Percentiles rank a stretch among this genome's conserved stretches.
phyloP scores from a whole-genome alignment of 1,139 yeast species.

The Suhomyces coccinellae region DNA sequence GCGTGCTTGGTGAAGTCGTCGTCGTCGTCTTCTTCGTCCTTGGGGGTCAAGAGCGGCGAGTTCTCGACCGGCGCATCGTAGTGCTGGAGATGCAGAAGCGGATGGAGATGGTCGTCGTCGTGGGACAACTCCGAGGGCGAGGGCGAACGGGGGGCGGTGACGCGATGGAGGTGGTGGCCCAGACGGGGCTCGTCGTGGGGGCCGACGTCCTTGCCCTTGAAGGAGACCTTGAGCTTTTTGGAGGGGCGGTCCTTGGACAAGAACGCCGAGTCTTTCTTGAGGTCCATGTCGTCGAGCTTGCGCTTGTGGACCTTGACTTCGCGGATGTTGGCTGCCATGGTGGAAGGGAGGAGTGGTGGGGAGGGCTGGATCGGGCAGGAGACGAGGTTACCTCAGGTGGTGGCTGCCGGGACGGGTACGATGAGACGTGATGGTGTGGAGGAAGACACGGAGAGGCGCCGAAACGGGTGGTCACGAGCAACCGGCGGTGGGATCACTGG shows the following conservation, averaged over 20 bases:
- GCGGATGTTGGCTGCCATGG: conserved; percentile 31
- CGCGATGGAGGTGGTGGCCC: conserved; percentile 14
- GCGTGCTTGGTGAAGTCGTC: conserved; percentile 13
- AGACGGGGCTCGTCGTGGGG: conserved; percentile 9
- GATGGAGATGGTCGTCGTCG: conserved; percentile 16
- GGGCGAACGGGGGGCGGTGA: conserved; percentile 24
- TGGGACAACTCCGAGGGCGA: conserved; percentile 22
- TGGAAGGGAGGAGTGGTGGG: not conserved
- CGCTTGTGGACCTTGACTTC: conserved; percentile 30
- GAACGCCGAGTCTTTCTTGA: conserved; percentile 20
- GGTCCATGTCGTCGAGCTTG: conserved; percentile 28
- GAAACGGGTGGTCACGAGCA: too few species aligned
- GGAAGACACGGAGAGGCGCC: too few species aligned
- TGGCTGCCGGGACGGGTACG: too few species aligned
- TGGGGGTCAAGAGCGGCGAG: conserved; percentile 46
- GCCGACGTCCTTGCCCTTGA: conserved; percentile 10
- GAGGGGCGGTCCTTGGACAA: conserved; percentile 9
- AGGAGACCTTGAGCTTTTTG: conserved; percentile 15
- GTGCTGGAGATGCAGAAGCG: conserved; percentile 17
- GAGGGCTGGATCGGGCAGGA: too few species aligned
- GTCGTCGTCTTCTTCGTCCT: conserved; percentile 42
- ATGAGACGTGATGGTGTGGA: too few species aligned
- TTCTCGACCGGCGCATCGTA: conserved; percentile 22
- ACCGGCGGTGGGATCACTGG: too few species aligned
- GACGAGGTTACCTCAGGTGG: too few species aligned